Conservation (phyloP, 495 filamentous ascomycete genomes). For the Hypoxylon lenormandii region DNA sequence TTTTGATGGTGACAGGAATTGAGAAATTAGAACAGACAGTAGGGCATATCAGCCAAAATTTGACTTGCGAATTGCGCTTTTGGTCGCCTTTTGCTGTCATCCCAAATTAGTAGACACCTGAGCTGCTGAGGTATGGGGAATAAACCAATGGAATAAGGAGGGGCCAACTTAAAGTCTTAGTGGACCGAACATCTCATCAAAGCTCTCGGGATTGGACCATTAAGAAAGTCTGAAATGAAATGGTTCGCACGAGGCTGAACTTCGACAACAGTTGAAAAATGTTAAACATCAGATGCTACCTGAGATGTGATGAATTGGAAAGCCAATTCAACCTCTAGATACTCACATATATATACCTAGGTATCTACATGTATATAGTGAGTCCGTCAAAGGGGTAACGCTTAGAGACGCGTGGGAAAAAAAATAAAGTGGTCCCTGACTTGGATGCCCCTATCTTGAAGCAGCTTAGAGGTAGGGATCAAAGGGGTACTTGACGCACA, state of each 20-base stretch:
- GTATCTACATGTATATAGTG: too few species aligned
- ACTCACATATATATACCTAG: too few species aligned
- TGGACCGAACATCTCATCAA: constrained; percentile 24
- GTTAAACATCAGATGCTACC: neutral
- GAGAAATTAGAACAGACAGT: constrained; percentile 1
- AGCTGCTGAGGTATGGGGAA: constrained; percentile 17
- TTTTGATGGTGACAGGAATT: neutral
- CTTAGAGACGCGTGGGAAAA: neutral
- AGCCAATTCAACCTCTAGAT: neutral
- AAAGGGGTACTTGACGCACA: neutral
- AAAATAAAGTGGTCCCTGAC: neutral
- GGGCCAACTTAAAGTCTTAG: constrained; percentile 19
- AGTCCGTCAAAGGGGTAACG: too few species aligned
- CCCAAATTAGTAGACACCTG: constrained; percentile 6
- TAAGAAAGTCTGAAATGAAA: constrained; percentile 22
- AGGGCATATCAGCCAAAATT: neutral
- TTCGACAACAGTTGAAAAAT: neutral
- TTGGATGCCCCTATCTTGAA: constrained; percentile 25
- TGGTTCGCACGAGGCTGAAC: constrained; percentile 24
- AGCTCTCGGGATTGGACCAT: neutral
- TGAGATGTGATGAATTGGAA: neutral
- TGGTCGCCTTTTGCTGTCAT: neutral
- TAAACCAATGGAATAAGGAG: constrained; percentile 18
- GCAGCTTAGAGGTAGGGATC: neutral
- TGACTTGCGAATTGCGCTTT: neutral